A percentile compares a stretch with the other conserved stretches of the same genome.
These are phyloP conservation scores for Peronospora destructor DNA, from an alignment of 352 stramenopile genomes.

Conservation along the genomic window DNA sequence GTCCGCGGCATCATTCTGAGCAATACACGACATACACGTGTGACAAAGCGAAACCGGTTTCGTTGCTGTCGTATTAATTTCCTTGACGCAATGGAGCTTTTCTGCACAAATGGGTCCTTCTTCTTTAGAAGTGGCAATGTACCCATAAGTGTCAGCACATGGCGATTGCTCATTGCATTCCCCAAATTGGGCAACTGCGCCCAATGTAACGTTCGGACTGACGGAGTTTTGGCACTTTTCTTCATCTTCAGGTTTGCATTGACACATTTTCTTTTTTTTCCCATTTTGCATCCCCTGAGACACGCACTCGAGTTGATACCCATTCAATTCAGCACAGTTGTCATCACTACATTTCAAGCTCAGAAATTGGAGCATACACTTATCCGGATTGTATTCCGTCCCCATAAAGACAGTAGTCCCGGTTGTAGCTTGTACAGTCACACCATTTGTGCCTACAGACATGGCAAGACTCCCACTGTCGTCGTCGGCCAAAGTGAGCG, in stretches of 20 bases:
- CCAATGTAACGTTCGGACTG: slow-evolving; percentile 26
- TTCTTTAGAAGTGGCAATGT: slow-evolving; percentile 43
- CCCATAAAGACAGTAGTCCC: slow-evolving; percentile 50
- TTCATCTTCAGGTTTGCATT: slow-evolving; percentile 38
- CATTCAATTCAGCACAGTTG: slow-evolving; percentile 62
- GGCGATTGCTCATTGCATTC: slow-evolving; percentile 43
- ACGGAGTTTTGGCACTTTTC: slow-evolving; percentile 48
- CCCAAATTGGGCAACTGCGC: slow-evolving; percentile 51
- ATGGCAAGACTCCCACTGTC: slow-evolving; percentile 34
- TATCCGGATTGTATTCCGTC: slow-evolving; percentile 62
- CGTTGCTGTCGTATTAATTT: slow-evolving; percentile 57
- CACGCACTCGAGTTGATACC: slow-evolving; percentile 59
- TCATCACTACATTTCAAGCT: slow-evolving; percentile 52
- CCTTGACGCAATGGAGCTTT: slow-evolving; percentile 63
- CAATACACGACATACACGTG: slow-evolving; percentile 77
- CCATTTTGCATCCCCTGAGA: slow-evolving; percentile 52
- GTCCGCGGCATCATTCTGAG: slow-evolving; percentile 58
- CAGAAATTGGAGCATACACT: slow-evolving; percentile 64
- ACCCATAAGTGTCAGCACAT: slow-evolving; percentile 62
- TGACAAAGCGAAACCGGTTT: slow-evolving; percentile 62
- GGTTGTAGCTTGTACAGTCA: slow-evolving; percentile 39
- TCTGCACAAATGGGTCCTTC: slow-evolving; percentile 58
- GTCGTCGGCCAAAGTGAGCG: slow-evolving; percentile 2
- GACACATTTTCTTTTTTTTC: slow-evolving; percentile 60
- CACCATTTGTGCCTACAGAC: slow-evolving; percentile 51